A percentile compares a stretch with the other conserved stretches of the same genome.
Conservation (phyloP, 352 stramenopile genomes). For the Globisporangium recalcitrans region DNA sequence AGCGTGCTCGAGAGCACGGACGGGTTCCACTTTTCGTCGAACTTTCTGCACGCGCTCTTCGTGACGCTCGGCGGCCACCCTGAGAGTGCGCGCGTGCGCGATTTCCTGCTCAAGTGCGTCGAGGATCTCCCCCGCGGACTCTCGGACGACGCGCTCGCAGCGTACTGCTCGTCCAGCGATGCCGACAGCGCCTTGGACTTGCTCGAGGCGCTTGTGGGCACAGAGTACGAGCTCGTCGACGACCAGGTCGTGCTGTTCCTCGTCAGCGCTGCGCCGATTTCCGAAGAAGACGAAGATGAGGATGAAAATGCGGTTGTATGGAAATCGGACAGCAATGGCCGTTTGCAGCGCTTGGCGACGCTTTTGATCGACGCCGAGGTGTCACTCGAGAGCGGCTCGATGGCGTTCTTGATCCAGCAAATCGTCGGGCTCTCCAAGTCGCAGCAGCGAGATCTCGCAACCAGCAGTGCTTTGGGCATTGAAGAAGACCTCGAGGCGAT, state of each 20-base stretch:
- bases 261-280: conserved; percentile 28
- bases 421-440: conserved; percentile 35
- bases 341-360: background rate
- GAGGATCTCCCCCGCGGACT: conserved; percentile 31
- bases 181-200: conserved; percentile 28
- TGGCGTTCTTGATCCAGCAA: conserved; percentile 48
- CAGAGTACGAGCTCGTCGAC: conserved; percentile 36
- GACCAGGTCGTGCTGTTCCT: conserved; percentile 63
- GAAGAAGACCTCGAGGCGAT: conserved; percentile 33
- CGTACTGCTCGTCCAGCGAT: conserved; percentile 47
- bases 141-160: conserved; percentile 42
- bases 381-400: conserved; percentile 28
- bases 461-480: conserved; percentile 19
- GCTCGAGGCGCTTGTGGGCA: conserved; percentile 30
- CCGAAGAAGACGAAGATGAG: background rate
- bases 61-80: conserved; percentile 29
- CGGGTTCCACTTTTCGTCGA: conserved; percentile 29
- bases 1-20: conserved; percentile 29
- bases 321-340: background rate
- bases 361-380: conserved; percentile 20
- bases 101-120: conserved; percentile 43
- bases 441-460: conserved; percentile 2
- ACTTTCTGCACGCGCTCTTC: conserved; percentile 53
- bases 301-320: background rate
- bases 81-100: conserved; percentile 29